Conservation (phyloP, 805 yeast genomes). For the Kluyveromyces wickerhamii region DNA sequence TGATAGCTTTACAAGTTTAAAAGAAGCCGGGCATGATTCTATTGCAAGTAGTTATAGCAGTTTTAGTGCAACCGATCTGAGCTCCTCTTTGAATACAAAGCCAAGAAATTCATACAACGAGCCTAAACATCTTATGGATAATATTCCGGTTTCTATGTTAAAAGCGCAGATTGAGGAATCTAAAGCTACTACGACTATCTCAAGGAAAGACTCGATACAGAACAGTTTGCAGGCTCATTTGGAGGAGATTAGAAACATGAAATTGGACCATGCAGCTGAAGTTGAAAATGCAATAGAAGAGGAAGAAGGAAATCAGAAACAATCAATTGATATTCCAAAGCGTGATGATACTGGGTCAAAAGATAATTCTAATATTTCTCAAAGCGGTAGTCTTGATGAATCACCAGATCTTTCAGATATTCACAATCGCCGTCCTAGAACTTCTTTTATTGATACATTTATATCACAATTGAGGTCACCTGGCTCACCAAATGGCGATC, state of each 20-base stretch:
- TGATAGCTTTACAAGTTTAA: slow-evolving; percentile 1
- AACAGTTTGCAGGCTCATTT: not conserved
- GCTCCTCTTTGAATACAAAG: slow-evolving; percentile 5
- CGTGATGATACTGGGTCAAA: no score
- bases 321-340: not conserved
- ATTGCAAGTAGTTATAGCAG: slow-evolving; percentile 16
- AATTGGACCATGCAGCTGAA: slow-evolving; percentile 9
- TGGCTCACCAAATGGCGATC: slow-evolving; percentile 11
- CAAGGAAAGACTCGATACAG: not conserved
- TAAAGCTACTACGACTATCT: not conserved
- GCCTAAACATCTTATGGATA: slow-evolving; percentile 1
- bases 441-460: slow-evolving; percentile 28
- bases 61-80: slow-evolving; percentile 16
- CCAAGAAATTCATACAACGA: slow-evolving; percentile 1
- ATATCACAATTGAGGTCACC: slow-evolving; percentile 22
- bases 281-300: slow-evolving; percentile 19
- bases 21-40: slow-evolving; percentile 4
- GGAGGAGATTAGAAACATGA: slow-evolving; percentile 6
- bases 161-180: slow-evolving; percentile 4
- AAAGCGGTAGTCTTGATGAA: no score
- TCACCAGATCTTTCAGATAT: no score
- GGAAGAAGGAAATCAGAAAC: not conserved
- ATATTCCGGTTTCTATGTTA: not conserved
- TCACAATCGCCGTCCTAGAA: slow-evolving; percentile 16
- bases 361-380: no score